Percentiles rank a stretch among this genome's conserved stretches.
Conservation (phyloP, 1,284 basidiomycete genomes). For the Malassezia pachydermatis region DNA sequence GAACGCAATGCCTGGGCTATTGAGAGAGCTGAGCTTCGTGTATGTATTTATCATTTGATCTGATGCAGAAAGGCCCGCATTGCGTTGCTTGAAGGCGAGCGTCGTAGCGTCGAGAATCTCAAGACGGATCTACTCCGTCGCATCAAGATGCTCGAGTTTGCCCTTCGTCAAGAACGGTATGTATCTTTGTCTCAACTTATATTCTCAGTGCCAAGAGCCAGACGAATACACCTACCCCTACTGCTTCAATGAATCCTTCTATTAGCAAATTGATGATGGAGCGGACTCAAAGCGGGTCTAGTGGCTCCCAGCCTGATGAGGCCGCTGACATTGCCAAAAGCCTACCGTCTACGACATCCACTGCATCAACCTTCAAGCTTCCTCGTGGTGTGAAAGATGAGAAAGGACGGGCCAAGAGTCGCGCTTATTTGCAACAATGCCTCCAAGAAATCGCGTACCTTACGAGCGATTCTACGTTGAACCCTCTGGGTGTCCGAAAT, state of each 20-base stretch:
- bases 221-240: not conserved
- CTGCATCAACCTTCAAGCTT: too few species aligned
- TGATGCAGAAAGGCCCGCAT: conserved; percentile 87
- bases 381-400: conserved; percentile 62
- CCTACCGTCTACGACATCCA: not conserved
- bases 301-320: not conserved
- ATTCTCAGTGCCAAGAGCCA: not conserved
- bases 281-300: not conserved
- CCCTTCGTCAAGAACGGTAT: conserved; percentile 66
- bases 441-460: conserved; percentile 95
- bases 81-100: conserved; percentile 91
- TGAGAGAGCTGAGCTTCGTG: conserved; percentile 95
- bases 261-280: not conserved
- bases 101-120: conserved; percentile 88
- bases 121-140: conserved; percentile 88
- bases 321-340: not conserved
- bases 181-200: too few species aligned
- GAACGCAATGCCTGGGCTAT: conserved; percentile 99
- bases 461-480: conserved; percentile 90
- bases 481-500: conserved; percentile 58
- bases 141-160: conserved; percentile 94
- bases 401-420: conserved; percentile 80
- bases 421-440: conserved; percentile 97
- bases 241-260: not conserved
- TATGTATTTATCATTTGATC: conserved; percentile 51